Base-by-base conservation (phyloP, 2,329 filamentous ascomycete genomes). In the Pseudogymnoascus sp. region DNA sequence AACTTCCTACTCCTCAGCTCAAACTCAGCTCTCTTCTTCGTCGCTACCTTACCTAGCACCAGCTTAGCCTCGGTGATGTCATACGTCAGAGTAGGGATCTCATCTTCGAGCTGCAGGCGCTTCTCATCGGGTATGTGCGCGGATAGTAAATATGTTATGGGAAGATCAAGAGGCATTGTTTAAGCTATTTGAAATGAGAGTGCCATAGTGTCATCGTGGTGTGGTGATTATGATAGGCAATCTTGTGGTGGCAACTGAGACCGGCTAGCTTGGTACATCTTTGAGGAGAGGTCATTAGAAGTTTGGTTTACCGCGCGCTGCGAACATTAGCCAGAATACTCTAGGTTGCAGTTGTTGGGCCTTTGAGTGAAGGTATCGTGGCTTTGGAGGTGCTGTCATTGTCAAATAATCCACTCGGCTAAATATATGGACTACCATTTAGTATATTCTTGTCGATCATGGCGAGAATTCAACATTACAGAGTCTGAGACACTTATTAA, bases 1-100 rank as follows among this genome's bases (percentile, higher is more conserved):
- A 96, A 69, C 12, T 85, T 86, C 54, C 84, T 81, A 5, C 84
- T 81, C 62, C 90, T 82, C 66, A 97, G 77, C 75, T 97, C 93
- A 69, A 96, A 86, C 57, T 83, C 80, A 0, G 91, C 91, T 16
- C 93, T 83, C 69, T 85, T 82, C 67, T 84, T 86, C 63, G 84
- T 87, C 0, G 80, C 80, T 36, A 96, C 81, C 68, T 86, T 90
- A 1, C 89, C 91, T 31, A 97, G 73, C 1, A 96, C 79, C 2
- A 97, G 74, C 4, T 83, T 80, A 0, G 91, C 91, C 73, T 93
- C 88, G 12, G 80, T 78, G 62, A 88, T 78, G 73, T 93, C 84
- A 64, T 88, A 87, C 0, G 90, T 93, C 62, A 95, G 73, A 0
- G 77, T 76, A 3, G 81, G 78, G 8, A 96, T 82, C 21, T 80